A percentile compares a stretch with the other conserved stretches of the same genome.
Evolutionary conservation across 2,329 filamentous ascomycete species (phyloP).

Genomic region (Scedosporium boydii): DNA sequence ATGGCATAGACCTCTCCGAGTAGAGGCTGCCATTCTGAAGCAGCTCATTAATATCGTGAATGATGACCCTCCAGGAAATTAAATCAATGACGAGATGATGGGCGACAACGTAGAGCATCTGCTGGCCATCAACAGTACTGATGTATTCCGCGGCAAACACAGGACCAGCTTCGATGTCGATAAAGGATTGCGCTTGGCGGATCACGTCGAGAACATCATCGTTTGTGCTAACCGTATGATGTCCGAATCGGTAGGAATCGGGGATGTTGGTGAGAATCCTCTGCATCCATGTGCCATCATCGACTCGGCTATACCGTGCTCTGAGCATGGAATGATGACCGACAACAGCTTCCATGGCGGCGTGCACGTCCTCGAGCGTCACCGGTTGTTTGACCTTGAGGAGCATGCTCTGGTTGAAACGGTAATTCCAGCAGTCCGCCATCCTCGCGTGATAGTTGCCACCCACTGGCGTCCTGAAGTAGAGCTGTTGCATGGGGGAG

Average conservation of each 20-base stretch:
- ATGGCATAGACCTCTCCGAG: slow-evolving; percentile 35
- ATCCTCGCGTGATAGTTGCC: slow-evolving; percentile 20
- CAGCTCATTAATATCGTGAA: slow-evolving; percentile 39
- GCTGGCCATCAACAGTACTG: slow-evolving; percentile 31
- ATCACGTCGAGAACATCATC: slow-evolving; percentile 31
- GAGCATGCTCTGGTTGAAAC: slow-evolving; percentile 42
- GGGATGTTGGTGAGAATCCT: slow-evolving; percentile 28
- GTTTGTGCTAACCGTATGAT: slow-evolving; percentile 29
- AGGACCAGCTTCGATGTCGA: slow-evolving; percentile 40
- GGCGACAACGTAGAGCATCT: slow-evolving; percentile 38
- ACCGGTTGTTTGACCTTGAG: slow-evolving; percentile 32
- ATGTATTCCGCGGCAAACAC: slow-evolving; percentile 41
- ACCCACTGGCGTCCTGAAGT: slow-evolving; percentile 37
- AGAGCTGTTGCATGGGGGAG: slow-evolving; percentile 44
- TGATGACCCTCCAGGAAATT: slow-evolving; percentile 39
- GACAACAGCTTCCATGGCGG: slow-evolving; percentile 38
- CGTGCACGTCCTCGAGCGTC: slow-evolving; percentile 32
- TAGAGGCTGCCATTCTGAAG: slow-evolving; percentile 32
- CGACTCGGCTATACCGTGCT: slow-evolving; percentile 30
- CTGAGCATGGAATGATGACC: slow-evolving; percentile 42
- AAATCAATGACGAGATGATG: slow-evolving; percentile 44
- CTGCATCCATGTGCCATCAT: slow-evolving; percentile 35
- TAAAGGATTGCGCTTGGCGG: slow-evolving; percentile 29
- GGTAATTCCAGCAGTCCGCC: slow-evolving; percentile 25
- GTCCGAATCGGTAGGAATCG: slow-evolving; percentile 33